These are phyloP conservation scores for Paecilomyces sp. DNA, from an alignment of 2,329 filamentous ascomycete species.

Conservation along the genomic window DNA sequence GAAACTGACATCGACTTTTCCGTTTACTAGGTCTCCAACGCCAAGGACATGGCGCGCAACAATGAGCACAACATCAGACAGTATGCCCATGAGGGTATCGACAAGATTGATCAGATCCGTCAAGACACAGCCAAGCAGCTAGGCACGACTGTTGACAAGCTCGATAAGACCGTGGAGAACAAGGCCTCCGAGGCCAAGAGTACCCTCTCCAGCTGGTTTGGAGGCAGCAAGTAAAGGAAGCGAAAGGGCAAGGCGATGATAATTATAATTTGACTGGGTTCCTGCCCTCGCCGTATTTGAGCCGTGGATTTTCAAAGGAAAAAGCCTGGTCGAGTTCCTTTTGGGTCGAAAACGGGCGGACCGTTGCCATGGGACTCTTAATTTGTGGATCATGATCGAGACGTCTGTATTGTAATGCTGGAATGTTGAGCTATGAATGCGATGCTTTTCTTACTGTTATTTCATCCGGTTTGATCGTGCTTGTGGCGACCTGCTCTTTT, in stretches of 20 bases:
- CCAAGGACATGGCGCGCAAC: constrained; percentile 48
- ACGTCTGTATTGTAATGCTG: background rate
- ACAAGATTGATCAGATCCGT: constrained; percentile 53
- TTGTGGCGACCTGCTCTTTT: background rate
- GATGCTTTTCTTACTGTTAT: background rate
- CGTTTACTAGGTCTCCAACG: constrained; percentile 48
- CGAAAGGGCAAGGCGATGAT: background rate
- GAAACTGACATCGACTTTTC: background rate
- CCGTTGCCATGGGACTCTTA: background rate
- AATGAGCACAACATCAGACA: constrained; percentile 56
- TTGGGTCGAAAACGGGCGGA: too few species aligned
- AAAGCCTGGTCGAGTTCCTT: background rate
- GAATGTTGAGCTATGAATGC: background rate
- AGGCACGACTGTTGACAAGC: constrained; percentile 59
- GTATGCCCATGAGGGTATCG: constrained; percentile 52
- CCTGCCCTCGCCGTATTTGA: background rate
- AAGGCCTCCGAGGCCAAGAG: constrained; percentile 76
- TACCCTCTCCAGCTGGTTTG: constrained; percentile 79
- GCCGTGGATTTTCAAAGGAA: background rate
- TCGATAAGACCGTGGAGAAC: constrained; percentile 75
- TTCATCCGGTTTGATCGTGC: background rate
- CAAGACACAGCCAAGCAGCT: constrained; percentile 54
- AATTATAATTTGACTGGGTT: background rate
- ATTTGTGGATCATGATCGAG: background rate
- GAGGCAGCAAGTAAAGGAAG: constrained; percentile 37